Base-by-base conservation (phyloP, 1,284 basidiomycete species). In the Mycena citricolor region DNA sequence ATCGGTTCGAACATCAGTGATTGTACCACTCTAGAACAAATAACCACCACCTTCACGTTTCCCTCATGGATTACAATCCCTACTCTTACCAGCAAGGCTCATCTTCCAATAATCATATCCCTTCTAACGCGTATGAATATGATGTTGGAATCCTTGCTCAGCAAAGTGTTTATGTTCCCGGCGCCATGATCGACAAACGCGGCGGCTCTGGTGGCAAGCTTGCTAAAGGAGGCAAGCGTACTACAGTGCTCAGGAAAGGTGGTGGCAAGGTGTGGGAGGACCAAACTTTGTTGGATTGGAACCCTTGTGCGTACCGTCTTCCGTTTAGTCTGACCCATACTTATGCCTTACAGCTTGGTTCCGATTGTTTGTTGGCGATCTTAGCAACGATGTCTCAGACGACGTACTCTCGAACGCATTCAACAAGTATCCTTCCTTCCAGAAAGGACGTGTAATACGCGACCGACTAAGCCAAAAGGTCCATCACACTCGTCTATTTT, bases 231-330 rank as follows among this genome's bases (percentile, higher is more conserved):
- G 91, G 94, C 35, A 97, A 94, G 67, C 75, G 97, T 35, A 86
- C 85, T 38, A 99, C 97, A 4, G 97, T 99, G 8, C 67, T 99
- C 39, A 77, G 97, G 26, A 97, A 97, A 64, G 95, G 93, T 1
- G 94, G 79, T 36, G 97, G 97, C 16, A 93, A 94, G 66, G 82
- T 91, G 12, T 99, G 95, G 94, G 97, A 99, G 66, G 97, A 99
- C 65, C 90, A 92, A 64, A 97, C 93, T 2, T 70, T 99, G 40
- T 68, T 99, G 13, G 97, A 99, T 54, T 99, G 97, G 97, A 97
- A 94, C 68, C 89, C 97, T 34, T 82, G 94, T 95, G 61, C 63
- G 90, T 77, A 5, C 4, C 22, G 11, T 10, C 23, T 42, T 44
- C 22, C 11, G 29, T 25, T 31, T 44, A 32, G 16, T 31, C 39